Percentiles rank a stretch among this genome's conserved stretches.
phyloP scores from a whole-genome alignment of 1,139 yeast genomes.

The Candida neerlandica region DNA sequence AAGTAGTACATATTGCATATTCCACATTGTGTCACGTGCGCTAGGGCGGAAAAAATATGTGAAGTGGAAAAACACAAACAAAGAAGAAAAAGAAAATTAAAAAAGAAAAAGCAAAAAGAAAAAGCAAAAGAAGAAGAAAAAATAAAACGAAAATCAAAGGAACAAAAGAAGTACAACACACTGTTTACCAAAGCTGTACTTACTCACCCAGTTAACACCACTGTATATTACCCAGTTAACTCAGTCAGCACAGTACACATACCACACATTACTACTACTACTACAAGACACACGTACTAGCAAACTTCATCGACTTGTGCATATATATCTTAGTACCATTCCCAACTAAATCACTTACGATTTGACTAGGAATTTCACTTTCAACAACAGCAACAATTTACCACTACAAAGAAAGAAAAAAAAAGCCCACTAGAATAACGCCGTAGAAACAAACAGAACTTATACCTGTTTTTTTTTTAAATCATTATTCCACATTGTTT shows the following conservation, averaged over 20 bases:
- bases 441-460: too few relatives aligned
- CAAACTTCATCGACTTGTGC: too few relatives aligned
- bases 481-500: not conserved
- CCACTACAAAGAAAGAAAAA: not conserved
- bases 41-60: not conserved
- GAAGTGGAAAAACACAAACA: not conserved
- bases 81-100: not conserved
- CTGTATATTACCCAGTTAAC: too few relatives aligned
- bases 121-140: not conserved
- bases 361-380: too few relatives aligned
- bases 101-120: not conserved
- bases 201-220: too few relatives aligned
- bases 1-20: not conserved
- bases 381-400: not conserved
- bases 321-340: too few relatives aligned
- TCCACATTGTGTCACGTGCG: not conserved
- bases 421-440: too few relatives aligned
- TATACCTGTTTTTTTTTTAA: not conserved
- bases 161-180: not conserved
- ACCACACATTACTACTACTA: too few relatives aligned
- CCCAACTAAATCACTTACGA: too few relatives aligned
- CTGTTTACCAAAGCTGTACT: too few relatives aligned
- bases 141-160: constrained; percentile 1
- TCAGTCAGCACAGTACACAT: too few relatives aligned
- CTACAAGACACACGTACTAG: too few relatives aligned